phyloP scores from a whole-genome alignment of 2,329 filamentous ascomycete species.

The Ophiostoma piceae region DNA sequence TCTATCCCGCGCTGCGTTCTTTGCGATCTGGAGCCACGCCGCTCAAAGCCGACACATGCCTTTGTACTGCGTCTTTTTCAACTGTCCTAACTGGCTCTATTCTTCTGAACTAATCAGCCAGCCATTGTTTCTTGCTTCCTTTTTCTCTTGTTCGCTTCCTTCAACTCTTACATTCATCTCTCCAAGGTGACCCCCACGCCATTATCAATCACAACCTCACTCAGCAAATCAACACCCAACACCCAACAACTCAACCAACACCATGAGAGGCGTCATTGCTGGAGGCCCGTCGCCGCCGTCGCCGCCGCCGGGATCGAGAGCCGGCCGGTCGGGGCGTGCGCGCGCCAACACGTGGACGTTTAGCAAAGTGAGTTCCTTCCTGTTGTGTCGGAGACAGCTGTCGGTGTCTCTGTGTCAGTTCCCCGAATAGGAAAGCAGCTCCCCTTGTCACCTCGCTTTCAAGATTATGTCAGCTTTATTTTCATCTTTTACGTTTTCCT shows the following conservation, averaged over 20 bases:
- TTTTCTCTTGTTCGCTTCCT: not conserved
- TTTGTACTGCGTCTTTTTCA: not conserved
- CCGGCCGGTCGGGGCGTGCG: not conserved
- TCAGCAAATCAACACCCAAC: not conserved
- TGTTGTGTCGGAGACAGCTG: not conserved
- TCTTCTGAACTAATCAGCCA: not conserved
- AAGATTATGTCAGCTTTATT: not conserved
- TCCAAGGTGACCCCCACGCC: not conserved
- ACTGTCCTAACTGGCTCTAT: not conserved
- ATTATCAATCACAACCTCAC: not conserved
- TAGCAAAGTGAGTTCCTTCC: constrained; percentile 10
- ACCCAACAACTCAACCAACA: not conserved
- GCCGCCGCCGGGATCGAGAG: not conserved
- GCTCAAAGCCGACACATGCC: not conserved
- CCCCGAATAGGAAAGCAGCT: constrained; percentile 7
- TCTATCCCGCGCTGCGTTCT: not conserved
- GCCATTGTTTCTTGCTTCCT: not conserved
- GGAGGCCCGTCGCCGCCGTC: constrained; percentile 7
- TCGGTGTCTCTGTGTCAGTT: not conserved
- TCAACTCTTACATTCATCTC: not conserved
- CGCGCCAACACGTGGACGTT: constrained; percentile 13
- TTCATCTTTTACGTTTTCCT: not conserved
- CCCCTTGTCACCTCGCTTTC: not conserved
- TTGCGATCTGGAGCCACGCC: not conserved
- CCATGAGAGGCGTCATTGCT: constrained; percentile 7